Percentiles rank a stretch among this genome's conserved stretches.
Conservation (phyloP, 2,329 filamentous ascomycete genomes). For the Colletotrichum sp. region DNA sequence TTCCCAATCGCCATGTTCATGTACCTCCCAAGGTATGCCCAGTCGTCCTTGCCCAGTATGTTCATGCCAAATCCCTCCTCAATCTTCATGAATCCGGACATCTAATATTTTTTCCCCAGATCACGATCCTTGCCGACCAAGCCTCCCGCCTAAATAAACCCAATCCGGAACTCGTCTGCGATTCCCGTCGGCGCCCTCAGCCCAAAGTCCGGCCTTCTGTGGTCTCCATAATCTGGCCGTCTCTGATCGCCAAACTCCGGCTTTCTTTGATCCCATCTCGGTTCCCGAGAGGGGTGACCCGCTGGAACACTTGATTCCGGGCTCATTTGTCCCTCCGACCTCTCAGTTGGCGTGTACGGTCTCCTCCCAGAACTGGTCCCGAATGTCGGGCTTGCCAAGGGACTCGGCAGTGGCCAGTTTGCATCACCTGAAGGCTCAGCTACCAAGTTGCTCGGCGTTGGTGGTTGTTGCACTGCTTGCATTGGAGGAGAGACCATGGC, state of each 20-base stretch:
- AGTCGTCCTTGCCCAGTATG: neutral
- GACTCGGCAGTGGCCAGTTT: slow-evolving; percentile 19
- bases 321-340: slow-evolving; percentile 4
- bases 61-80: neutral
- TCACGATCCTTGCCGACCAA: neutral
- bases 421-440: slow-evolving; percentile 1
- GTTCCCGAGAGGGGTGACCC: neutral
- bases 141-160: slow-evolving; percentile 7
- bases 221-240: neutral
- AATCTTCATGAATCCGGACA: neutral
- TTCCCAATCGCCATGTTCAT: neutral
- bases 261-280: neutral
- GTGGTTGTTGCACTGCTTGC: neutral
- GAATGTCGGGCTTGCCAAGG: slow-evolving; percentile 18
- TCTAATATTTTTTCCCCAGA: neutral
- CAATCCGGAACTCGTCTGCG: slow-evolving; percentile 22
- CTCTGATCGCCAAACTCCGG: neutral
- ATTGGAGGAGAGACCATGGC: slow-evolving; percentile 11
- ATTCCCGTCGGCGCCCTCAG: slow-evolving; percentile 22
- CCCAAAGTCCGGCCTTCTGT: slow-evolving; percentile 18
- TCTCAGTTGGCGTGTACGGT: slow-evolving; percentile 10
- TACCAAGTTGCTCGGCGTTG: neutral
- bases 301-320: neutral
- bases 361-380: neutral
- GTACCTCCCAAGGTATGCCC: neutral